Evolutionary conservation across 768 basidiomycete genomes (phyloP), one percentile per base, ranked within the genome.

Genomic region (Trametes cubensis): DNA sequence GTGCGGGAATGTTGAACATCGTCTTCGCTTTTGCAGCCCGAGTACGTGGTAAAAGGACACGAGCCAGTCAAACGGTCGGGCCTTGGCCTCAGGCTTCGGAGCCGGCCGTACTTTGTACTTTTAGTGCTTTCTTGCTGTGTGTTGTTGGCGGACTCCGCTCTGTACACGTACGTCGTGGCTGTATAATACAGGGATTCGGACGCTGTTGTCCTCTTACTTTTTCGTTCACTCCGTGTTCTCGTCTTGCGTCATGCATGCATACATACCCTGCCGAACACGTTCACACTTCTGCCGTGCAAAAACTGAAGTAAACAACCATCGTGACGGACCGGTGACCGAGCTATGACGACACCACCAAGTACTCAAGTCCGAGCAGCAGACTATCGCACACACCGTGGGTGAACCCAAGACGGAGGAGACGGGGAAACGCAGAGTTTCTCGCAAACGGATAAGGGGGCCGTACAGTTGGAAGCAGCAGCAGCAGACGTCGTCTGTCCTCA

Each of bases 351-450:
- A 34, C 34, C 34, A 34, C 34, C 34, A 34, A 2, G 5, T 34
- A 14, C 20, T n/a, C n/a, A n/a, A n/a, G n/a, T n/a, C n/a, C n/a
- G 7, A 20, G 49, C 49, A n/a, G 39, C 18, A 28, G 28, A 28
- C 28, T 28, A n/a, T n/a, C n/a, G n/a, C n/a, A n/a, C n/a, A n/a
- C n/a, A n/a, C n/a, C 38, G 39, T 4, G 2, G 38, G 11, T 20
- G 30, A 15, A 34, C 42, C n/a, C 34, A 21, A n/a, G 51, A 23
- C 38, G 40, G n/a, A 26, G 17, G n/a, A 13, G 47, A 49, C 47
- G 46, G 40, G 38, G 13, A 45, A 55, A 55, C 55, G 45, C 55
- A 56, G 30, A 47, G 45, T 56, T 45, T 55, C 25, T 42, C 57
- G 47, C 18, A 34, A 23, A 56, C 5, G 30, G 34, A 18, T 23